Percentiles rank a stretch among this genome's conserved stretches.
Evolutionary conservation across 2,329 filamentous ascomycete genomes (phyloP).

Genomic region (Microdochium paspali): DNA sequence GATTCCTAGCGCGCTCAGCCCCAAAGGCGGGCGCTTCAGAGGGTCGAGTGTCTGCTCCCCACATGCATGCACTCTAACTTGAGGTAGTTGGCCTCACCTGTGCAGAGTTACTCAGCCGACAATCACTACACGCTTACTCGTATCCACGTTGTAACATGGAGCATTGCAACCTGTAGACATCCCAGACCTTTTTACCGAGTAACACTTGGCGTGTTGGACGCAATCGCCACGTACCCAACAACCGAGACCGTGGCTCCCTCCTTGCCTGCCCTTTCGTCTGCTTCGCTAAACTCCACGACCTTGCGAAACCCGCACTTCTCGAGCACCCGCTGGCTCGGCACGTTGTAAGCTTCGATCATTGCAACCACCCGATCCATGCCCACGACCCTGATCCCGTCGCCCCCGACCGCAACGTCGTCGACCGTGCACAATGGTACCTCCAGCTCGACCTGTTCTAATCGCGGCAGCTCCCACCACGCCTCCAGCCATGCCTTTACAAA

Average conservation of each 20-base stretch:
- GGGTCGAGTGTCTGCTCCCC: too few relatives aligned
- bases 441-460: constrained; percentile 32
- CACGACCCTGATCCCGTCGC: constrained; percentile 10
- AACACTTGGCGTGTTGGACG: constrained; percentile 1
- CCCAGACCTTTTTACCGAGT: neutral
- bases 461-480: constrained; percentile 38
- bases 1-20: too few relatives aligned
- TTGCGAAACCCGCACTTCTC: constrained; percentile 44
- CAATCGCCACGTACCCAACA: constrained; percentile 6
- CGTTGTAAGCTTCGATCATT: constrained; percentile 38
- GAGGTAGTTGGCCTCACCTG: too few relatives aligned
- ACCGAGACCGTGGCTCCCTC: constrained; percentile 3
- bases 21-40: too few relatives aligned
- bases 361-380: constrained; percentile 32
- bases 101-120: too few relatives aligned
- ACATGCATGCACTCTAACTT: too few relatives aligned
- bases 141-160: too few relatives aligned
- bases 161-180: neutral
- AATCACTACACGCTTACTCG: too few relatives aligned
- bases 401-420: constrained; percentile 3
- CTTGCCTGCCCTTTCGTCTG: constrained; percentile 10
- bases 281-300: constrained; percentile 28
- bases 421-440: constrained; percentile 30
- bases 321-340: constrained; percentile 45
- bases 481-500: constrained; percentile 36